These are phyloP conservation scores for Rhodotorula graminis DNA, from an alignment of 768 basidiomycete species.

Conservation along the genomic window DNA sequence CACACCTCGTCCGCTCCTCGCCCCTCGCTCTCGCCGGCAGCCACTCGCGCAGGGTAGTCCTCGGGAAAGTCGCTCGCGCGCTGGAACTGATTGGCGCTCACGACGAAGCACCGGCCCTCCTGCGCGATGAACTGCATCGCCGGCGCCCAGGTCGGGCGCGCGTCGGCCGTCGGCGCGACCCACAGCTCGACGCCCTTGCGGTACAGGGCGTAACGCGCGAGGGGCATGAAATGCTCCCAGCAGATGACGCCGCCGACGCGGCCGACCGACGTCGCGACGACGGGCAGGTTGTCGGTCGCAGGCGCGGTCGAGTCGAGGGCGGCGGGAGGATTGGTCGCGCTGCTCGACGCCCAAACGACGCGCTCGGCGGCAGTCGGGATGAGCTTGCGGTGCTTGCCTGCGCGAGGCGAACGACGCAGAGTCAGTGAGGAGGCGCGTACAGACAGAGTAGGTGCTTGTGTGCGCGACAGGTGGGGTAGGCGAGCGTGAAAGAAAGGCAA, in stretches of 20 bases:
- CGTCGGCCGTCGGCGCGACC: slow-evolving; percentile 60
- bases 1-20: slow-evolving; percentile 51
- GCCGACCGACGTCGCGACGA: slow-evolving; percentile 43
- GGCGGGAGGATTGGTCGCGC: not conserved
- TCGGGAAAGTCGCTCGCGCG: slow-evolving; percentile 48
- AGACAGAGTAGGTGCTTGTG: no score
- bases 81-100: slow-evolving; percentile 59
- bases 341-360: slow-evolving; percentile 53
- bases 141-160: slow-evolving; percentile 56
- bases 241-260: slow-evolving; percentile 13
- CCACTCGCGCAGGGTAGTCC: slow-evolving; percentile 22
- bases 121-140: slow-evolving; percentile 62
- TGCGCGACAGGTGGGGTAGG: no score
- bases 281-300: slow-evolving; percentile 50
- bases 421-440: no score
- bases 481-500: no score
- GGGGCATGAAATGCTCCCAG: slow-evolving; percentile 69
- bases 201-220: slow-evolving; percentile 40
- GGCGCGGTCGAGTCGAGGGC: slow-evolving; percentile 52
- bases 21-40: slow-evolving; percentile 50
- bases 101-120: slow-evolving; percentile 65
- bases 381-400: slow-evolving; percentile 64
- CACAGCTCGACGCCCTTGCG: slow-evolving; percentile 39
- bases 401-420: slow-evolving; percentile 34
- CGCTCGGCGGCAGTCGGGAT: slow-evolving; percentile 61